phyloP scores from a whole-genome alignment of 208 protist genomes.

The Zelonia costaricensis region DNA sequence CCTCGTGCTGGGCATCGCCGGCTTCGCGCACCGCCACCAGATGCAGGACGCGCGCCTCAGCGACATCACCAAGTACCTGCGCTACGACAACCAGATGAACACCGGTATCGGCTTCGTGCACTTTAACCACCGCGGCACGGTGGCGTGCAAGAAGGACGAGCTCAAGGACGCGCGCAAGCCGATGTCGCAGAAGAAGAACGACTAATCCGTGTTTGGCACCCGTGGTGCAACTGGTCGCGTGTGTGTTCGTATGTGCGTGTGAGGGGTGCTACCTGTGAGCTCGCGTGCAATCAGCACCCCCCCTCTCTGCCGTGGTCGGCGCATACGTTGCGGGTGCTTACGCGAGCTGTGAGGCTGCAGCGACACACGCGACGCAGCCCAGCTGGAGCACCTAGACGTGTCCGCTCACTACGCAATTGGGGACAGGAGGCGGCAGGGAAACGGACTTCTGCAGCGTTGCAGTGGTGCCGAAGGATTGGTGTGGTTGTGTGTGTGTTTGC shows the following conservation, averaged over 20 bases:
- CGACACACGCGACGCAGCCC: no score
- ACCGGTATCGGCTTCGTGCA: slow-evolving; percentile 80
- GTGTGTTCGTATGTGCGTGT: not conserved
- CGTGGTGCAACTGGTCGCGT: not conserved
- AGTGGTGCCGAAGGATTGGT: no score
- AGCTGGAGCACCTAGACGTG: no score
- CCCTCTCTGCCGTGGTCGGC: not conserved
- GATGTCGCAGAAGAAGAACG: slow-evolving; percentile 36
- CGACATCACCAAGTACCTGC: slow-evolving; percentile 54
- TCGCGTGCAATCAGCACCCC: not conserved
- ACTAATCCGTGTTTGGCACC: slow-evolving; percentile 16
- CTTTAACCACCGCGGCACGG: slow-evolving; percentile 85
- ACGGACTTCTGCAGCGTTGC: no score
- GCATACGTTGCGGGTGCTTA: no score
- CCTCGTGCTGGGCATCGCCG: slow-evolving; percentile 47
- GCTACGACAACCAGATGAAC: slow-evolving; percentile 68
- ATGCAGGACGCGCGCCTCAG: slow-evolving; percentile 61
- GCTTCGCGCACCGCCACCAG: slow-evolving; percentile 42
- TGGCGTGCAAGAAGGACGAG: slow-evolving; percentile 31
- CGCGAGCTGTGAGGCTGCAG: no score
- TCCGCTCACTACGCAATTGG: no score
- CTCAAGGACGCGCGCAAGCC: slow-evolving; percentile 38
- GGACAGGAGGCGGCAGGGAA: no score
- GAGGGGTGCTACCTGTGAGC: not conserved
- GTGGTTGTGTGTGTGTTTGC: no score